Evolutionary conservation across 2,329 filamentous ascomycete species (phyloP).

Genomic region (Calonectria fujianensis): DNA sequence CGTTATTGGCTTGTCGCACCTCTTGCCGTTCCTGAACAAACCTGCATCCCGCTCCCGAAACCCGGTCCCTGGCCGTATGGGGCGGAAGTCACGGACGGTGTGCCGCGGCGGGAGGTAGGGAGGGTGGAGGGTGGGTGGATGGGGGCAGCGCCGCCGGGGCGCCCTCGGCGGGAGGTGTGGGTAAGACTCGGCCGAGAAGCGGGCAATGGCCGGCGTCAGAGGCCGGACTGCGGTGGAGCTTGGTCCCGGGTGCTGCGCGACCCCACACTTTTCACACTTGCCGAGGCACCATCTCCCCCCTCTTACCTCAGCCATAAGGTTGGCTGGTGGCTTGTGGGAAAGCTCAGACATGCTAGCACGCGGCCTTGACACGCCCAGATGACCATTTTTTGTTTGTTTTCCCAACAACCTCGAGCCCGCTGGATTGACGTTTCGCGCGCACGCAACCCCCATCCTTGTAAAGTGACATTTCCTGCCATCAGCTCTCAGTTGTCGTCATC

Average conservation of each 20-base stretch:
- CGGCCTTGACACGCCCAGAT: conserved; percentile 13
- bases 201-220: conserved; percentile 16
- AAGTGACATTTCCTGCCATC: neutral
- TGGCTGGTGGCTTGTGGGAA: conserved; percentile 24
- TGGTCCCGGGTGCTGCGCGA: conserved; percentile 35
- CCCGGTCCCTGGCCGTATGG: conserved; percentile 15
- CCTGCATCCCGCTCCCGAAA: conserved; percentile 15
- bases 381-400: conserved; percentile 6
- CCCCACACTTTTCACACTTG: conserved; percentile 46
- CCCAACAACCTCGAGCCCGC: conserved; percentile 3
- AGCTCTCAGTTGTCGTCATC: neutral
- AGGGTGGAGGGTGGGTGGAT: neutral
- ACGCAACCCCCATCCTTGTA: neutral
- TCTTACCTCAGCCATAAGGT: conserved; percentile 20
- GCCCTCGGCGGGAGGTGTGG: conserved; percentile 25
- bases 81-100: conserved; percentile 4
- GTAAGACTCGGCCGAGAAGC: conserved; percentile 49
- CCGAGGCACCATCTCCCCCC: conserved; percentile 44
- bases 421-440: neutral
- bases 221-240: conserved; percentile 18
- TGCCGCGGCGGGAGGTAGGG: neutral
- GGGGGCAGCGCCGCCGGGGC: conserved; percentile 9
- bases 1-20: neutral
- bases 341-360: conserved; percentile 21
- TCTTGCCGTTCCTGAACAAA: conserved; percentile 14